A percentile compares a stretch with the other conserved stretches of the same genome.
Conservation (phyloP, 2,329 filamentous ascomycete genomes). For the Hymenotorrendiella dingleyae region DNA sequence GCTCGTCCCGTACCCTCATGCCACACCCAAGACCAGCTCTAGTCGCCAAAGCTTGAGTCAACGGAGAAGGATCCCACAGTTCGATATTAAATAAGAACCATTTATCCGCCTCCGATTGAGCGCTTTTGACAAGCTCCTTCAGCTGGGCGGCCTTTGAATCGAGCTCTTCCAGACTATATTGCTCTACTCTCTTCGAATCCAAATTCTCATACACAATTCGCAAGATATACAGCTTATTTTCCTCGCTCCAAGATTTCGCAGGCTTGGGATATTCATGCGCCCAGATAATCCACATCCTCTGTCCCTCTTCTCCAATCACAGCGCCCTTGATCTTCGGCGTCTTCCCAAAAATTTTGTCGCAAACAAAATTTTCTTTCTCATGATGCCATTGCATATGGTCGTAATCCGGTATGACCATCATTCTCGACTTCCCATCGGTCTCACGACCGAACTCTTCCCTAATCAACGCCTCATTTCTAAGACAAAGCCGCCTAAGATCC, state of each 20-base stretch:
- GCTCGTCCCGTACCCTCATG: constrained; percentile 49
- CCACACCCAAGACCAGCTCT: constrained; percentile 41
- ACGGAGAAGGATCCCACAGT: constrained; percentile 72
- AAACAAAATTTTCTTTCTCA: constrained; percentile 72
- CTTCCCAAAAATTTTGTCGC: constrained; percentile 50
- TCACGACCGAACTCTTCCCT: constrained; percentile 36
- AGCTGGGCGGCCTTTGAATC: constrained; percentile 38
- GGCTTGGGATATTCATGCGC: constrained; percentile 56
- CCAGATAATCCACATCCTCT: constrained; percentile 67
- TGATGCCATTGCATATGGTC: constrained; percentile 71
- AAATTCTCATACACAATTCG: constrained; percentile 60
- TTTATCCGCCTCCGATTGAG: constrained; percentile 60
- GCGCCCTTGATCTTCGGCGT: constrained; percentile 61
- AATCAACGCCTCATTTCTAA: constrained; percentile 52
- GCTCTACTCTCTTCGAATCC: no score
- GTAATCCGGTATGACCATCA: constrained; percentile 63
- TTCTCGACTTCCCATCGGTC: constrained; percentile 32
- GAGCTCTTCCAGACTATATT: not conserved
- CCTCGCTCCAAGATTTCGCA: constrained; percentile 34
- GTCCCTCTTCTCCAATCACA: constrained; percentile 48
- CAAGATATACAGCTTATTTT: constrained; percentile 64
- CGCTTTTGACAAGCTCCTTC: constrained; percentile 56
- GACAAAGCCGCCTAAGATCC: constrained; percentile 55
- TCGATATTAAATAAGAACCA: constrained; percentile 68
- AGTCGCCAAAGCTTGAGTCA: constrained; percentile 42